These are phyloP conservation scores for Cryphonectria japonica DNA, from an alignment of 2,329 filamentous ascomycete genomes.

Conservation along the genomic window DNA sequence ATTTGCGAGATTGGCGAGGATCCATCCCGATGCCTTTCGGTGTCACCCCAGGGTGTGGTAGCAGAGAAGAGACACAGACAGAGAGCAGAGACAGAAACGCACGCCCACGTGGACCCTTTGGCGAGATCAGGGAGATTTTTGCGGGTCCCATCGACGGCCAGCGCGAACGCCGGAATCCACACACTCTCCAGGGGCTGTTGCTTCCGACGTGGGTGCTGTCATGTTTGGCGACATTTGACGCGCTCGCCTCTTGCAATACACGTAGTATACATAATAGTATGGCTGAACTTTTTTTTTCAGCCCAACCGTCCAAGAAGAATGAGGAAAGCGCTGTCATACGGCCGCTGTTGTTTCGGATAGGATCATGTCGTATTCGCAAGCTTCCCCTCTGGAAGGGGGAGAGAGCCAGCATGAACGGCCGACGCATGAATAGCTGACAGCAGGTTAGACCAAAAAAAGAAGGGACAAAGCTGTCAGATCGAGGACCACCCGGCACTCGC, in stretches of 20 bases:
- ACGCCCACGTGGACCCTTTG: neutral
- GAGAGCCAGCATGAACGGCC: constrained; percentile 2
- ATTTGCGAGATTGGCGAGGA: constrained; percentile 22
- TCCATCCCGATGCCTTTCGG: constrained; percentile 28
- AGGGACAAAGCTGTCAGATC: neutral
- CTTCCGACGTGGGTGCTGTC: neutral
- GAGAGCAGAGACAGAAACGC: neutral
- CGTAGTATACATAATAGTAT: too few species aligned
- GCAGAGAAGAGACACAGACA: neutral
- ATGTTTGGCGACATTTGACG: neutral
- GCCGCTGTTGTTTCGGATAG: neutral
- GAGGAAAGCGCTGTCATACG: neutral
- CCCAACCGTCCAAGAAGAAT: neutral
- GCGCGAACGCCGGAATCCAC: neutral
- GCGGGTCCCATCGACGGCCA: neutral
- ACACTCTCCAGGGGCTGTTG: neutral
- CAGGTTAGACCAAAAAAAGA: neutral
- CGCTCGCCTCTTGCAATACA: constrained; percentile 1
- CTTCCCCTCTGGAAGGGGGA: neutral
- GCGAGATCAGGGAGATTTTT: constrained; percentile 1
- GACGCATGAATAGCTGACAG: neutral
- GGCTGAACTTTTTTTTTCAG: neutral
- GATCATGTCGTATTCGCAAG: constrained; percentile 18
- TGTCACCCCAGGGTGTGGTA: neutral
- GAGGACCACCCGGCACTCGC: neutral